A percentile compares a stretch with the other conserved stretches of the same genome.
phyloP scores from a whole-genome alignment of 805 yeast genomes.

The Metschnikowia reukaufii region DNA sequence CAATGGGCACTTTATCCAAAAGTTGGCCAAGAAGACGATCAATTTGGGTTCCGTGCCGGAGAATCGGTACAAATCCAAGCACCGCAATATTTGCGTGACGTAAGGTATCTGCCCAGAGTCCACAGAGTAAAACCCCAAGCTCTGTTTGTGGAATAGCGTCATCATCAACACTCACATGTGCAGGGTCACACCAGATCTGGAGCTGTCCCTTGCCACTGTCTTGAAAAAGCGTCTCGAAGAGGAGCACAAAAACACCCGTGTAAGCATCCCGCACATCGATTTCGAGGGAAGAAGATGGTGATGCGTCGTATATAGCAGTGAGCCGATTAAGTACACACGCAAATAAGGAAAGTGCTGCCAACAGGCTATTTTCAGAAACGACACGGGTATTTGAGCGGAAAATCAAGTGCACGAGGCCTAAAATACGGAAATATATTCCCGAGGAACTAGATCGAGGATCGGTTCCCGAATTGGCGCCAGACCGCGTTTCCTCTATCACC shows the following conservation, averaged over 20 bases:
- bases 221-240: constrained; percentile 21
- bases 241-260: constrained; percentile 20
- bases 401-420: constrained; percentile 3
- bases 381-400: constrained; percentile 1
- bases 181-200: constrained; percentile 39
- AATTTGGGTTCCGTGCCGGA: constrained; percentile 23
- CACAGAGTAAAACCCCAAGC: constrained; percentile 31
- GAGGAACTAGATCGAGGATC: neutral
- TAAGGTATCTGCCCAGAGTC: constrained; percentile 38
- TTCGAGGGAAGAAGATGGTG: constrained; percentile 16
- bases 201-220: constrained; percentile 17
- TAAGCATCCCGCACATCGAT: constrained; percentile 20
- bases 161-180: constrained; percentile 19
- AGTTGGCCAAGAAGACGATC: constrained; percentile 21
- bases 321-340: constrained; percentile 27
- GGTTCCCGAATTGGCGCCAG: constrained; percentile 13
- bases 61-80: constrained; percentile 26
- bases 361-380: constrained; percentile 12
- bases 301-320: constrained; percentile 21
- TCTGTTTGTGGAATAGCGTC: constrained; percentile 22
- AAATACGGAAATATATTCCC: constrained; percentile 1
- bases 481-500: constrained; percentile 34
- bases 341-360: constrained; percentile 10
- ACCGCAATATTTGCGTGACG: constrained; percentile 30
- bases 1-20: constrained; percentile 24